phyloP scores from a whole-genome alignment of 805 yeast species.

The Suhomyces vadensis region DNA sequence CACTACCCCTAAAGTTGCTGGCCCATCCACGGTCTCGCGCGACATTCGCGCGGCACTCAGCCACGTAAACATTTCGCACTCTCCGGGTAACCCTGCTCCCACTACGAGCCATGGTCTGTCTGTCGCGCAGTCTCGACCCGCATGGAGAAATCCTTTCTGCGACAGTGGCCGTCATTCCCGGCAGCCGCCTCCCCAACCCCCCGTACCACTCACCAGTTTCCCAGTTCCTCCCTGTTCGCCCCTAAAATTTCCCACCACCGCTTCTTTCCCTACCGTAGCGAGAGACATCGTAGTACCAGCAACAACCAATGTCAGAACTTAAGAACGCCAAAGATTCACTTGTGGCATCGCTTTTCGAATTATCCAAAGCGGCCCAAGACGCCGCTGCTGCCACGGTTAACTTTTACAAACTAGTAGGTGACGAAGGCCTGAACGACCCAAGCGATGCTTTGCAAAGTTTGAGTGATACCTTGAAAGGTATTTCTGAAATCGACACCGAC shows the following conservation, averaged over 20 bases:
- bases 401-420: conserved; percentile 63
- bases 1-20: no score
- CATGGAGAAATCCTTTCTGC: not conserved
- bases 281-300: conserved; percentile 6
- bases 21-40: not conserved
- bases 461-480: conserved; percentile 39
- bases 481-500: conserved; percentile 29
- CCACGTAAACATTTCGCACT: conserved; percentile 1
- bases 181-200: not conserved
- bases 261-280: conserved; percentile 6
- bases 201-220: conserved; percentile 4
- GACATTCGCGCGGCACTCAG: not conserved
- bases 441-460: conserved; percentile 30
- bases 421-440: conserved; percentile 45
- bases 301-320: conserved; percentile 16
- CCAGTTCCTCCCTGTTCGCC: conserved; percentile 2
- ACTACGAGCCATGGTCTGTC: conserved; percentile 2
- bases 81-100: conserved; percentile 5
- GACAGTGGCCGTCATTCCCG: not conserved
- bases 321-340: conserved; percentile 36
- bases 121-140: not conserved
- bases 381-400: conserved; percentile 79
- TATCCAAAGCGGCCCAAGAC: conserved; percentile 83
- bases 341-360: conserved; percentile 76
- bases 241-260: conserved; percentile 10